Evolutionary conservation across 148 eudicot species (phyloP).

Genomic region (Hydrangea macrophylla): DNA sequence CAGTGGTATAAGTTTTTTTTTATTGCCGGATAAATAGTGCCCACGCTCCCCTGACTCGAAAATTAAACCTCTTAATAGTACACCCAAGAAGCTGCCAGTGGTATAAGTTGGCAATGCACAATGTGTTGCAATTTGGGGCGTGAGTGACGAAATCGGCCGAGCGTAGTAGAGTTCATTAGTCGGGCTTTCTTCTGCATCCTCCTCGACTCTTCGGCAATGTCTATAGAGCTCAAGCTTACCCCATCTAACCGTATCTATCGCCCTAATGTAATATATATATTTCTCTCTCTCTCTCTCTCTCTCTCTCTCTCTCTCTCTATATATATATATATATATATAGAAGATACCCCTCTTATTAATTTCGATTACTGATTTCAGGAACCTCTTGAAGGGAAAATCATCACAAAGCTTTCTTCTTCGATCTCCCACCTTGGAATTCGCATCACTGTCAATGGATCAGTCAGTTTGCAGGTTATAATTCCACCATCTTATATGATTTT

Average conservation of each 20-base stretch:
- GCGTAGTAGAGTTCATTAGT: no score
- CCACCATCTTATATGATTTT: not conserved
- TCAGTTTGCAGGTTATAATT: slow-evolving; percentile 53
- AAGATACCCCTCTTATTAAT: not conserved
- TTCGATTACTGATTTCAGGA: slow-evolving; percentile 38
- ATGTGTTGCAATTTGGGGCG: no score
- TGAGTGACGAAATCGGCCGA: no score
- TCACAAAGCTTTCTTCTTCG: slow-evolving; percentile 49
- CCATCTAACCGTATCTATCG: slow-evolving; percentile 57
- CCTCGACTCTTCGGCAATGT: slow-evolving; percentile 30
- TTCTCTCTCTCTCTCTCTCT: slow-evolving; percentile 6
- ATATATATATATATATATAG: not conserved
- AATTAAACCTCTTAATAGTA: no score
- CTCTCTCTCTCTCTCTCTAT: not conserved
- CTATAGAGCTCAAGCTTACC: slow-evolving; percentile 65
- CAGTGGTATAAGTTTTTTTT: no score
- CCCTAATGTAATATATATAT: slow-evolving; percentile 50
- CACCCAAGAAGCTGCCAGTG: no score
- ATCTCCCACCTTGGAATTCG: slow-evolving; percentile 58
- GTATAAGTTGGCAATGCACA: no score
- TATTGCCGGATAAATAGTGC: no score
- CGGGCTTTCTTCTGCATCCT: not conserved
- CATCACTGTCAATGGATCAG: slow-evolving; percentile 54
- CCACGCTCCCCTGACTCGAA: no score
- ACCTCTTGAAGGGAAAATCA: slow-evolving; percentile 57